Evolutionary conservation across 257 asterid species (phyloP), one percentile per base, ranked within the genome.

Genomic region (Rhazya stricta): DNA sequence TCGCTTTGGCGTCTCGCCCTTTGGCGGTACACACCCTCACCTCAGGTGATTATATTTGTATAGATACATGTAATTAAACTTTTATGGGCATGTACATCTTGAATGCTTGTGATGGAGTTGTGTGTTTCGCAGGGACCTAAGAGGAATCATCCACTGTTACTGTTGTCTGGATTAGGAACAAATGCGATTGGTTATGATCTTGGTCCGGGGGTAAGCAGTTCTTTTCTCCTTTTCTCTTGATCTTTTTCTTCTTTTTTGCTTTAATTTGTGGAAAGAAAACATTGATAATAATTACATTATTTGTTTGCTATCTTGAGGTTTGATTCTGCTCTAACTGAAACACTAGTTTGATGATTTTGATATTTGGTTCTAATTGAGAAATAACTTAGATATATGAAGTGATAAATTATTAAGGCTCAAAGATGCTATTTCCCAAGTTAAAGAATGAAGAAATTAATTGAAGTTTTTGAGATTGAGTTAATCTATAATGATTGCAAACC

Each of bases 111-210:
- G 21, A 12, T 51, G 58, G 58, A 51, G 58, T 51, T 51, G 8
- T 37, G 16, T 8, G 13, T 18, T 66, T 57, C 29, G 29, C 69
- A 94, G 98, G 97, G 90, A 27, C 92, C 97, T 21, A 82, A 82
- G 46, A 89, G 98, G 85, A 92, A 91, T 80, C 99, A 95, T 83
- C 99, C 98, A 19, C 84, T 95, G 82, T 80, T 95, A 83, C 89
- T 95, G 85, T 81, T 94, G 73, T 95, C 99, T 3, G 98, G 98
- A 29, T 96, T 92, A 73, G 99, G 97, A 77, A 95, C 99, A 78
- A 95, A 95, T 85, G 99, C 99, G 62, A 86, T 91, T 78, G 98
- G 97, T 84, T 95, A 94, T 83, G 99, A 95, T 86, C 96, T 95
- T 56, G 79, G 93, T 72, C 93, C 97, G 62, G 99, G 82, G 96